phyloP scores from a whole-genome alignment of 1,284 basidiomycete species.

The Megacollybia platyphylla region DNA sequence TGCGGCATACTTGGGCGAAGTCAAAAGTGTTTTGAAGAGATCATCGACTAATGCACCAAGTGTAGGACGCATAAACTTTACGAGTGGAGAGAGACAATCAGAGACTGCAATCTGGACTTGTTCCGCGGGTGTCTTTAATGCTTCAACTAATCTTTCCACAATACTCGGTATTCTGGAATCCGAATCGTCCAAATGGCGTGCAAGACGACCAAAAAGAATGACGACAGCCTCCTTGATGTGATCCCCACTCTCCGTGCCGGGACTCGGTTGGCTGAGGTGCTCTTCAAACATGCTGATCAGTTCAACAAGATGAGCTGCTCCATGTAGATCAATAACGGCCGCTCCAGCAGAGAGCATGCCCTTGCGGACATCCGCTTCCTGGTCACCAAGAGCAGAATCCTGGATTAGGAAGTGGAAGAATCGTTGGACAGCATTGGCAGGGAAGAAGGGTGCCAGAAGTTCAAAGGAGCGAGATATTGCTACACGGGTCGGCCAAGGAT shows the following conservation, averaged over 20 bases:
- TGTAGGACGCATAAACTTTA: slow-evolving; percentile 56
- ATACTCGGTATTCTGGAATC: slow-evolving; percentile 76
- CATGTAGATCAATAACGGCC: slow-evolving; percentile 76
- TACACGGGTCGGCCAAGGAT: slow-evolving; percentile 82
- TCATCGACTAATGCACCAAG: slow-evolving; percentile 64
- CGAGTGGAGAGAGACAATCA: slow-evolving; percentile 86
- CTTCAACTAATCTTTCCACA: slow-evolving; percentile 83
- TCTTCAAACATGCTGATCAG: slow-evolving; percentile 83
- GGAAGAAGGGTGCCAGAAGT: slow-evolving; percentile 58
- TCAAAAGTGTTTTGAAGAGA: slow-evolving; percentile 68
- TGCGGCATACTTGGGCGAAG: slow-evolving; percentile 78
- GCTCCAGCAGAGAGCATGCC: slow-evolving; percentile 84
- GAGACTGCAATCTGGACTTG: slow-evolving; percentile 95
- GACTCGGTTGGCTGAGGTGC: slow-evolving; percentile 53
- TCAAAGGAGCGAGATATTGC: slow-evolving; percentile 70
- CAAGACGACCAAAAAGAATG: slow-evolving; percentile 89
- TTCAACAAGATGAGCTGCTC: slow-evolving; percentile 57
- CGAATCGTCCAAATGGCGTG: slow-evolving; percentile 72
- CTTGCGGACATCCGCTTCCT: slow-evolving; percentile 69
- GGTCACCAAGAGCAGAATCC: slow-evolving; percentile 83
- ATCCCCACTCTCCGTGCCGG: slow-evolving; percentile 67
- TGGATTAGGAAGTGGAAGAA: slow-evolving; percentile 86
- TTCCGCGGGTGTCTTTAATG: slow-evolving; percentile 90
- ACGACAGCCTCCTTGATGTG: slow-evolving; percentile 92
- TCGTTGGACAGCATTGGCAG: slow-evolving; percentile 52